phyloP scores from a whole-genome alignment of 768 basidiomycete species.

The Fibroporia radiculosa region DNA sequence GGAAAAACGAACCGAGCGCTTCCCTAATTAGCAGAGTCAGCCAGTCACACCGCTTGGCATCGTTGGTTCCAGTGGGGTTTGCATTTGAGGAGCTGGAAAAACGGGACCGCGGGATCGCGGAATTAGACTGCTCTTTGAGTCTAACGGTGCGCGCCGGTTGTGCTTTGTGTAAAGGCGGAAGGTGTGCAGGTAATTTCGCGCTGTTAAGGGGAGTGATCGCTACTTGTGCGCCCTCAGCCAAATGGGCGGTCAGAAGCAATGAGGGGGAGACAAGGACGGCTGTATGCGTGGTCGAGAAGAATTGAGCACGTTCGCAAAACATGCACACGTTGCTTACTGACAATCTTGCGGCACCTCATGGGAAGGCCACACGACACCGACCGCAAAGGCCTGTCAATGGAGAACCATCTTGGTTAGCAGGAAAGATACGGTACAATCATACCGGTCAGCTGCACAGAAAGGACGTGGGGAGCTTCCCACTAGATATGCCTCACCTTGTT shows the following conservation, averaged over 20 bases:
- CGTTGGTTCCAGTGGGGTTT: slow-evolving; percentile 13
- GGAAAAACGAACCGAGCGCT: slow-evolving; percentile 45
- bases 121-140: slow-evolving; percentile 38
- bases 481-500: slow-evolving; percentile 28
- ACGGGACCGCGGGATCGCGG: not conserved
- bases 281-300: slow-evolving; percentile 20
- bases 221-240: slow-evolving; percentile 41
- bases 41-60: slow-evolving; percentile 50
- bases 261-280: slow-evolving; percentile 50
- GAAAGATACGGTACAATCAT: not conserved
- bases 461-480: slow-evolving; percentile 2
- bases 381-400: slow-evolving; percentile 43
- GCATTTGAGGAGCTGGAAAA: not conserved
- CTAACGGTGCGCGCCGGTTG: slow-evolving; percentile 46
- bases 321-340: slow-evolving; percentile 27
- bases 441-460: not conserved
- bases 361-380: slow-evolving; percentile 76
- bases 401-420: not conserved
- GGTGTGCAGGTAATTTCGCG: slow-evolving; percentile 30
- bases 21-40: slow-evolving; percentile 59
- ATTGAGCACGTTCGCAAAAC: not conserved
- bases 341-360: slow-evolving; percentile 50
- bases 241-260: slow-evolving; percentile 51
- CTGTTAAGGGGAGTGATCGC: slow-evolving; percentile 34
- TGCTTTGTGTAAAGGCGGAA: slow-evolving; percentile 43